Evolutionary conservation across 2,329 filamentous ascomycete species (phyloP), one percentile per base, ranked within the genome.

Genomic region (Cadophora sp.): DNA sequence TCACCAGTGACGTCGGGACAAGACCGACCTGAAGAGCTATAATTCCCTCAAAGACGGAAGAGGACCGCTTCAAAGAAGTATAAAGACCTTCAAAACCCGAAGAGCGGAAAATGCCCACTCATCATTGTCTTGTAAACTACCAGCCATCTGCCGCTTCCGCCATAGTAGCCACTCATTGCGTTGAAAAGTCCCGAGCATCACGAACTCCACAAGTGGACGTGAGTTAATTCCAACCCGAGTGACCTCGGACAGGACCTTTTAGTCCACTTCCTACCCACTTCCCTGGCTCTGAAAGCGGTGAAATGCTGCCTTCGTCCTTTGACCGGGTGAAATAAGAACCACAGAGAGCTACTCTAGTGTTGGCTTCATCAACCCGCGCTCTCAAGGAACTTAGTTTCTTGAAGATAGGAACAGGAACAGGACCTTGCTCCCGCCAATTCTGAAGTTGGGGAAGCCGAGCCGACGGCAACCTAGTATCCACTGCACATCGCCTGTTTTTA

Each of bases 1-100:
- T 22, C 43, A 22, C 6, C n/a, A 48, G n/a, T n/a, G 5, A 22
- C 7, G 19, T 22, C 4, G 43, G 43, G 22, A 48, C n/a, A 22
- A 22, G 43, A 22, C 19, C 43, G 43, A 48, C 6, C 6, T 48
- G n/a, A 48, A 22, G n/a, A 22, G 19, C 43, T 22, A 22, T 48
- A 9, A 48, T 22, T 22, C 19, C n/a, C n/a, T 48, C 19, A 22
- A 12, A 9, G 16, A 14, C 24, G 19, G 40, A 40, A 53, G 6
- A 53, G 4, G 27, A 26, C 29, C 26, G 16, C 19, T n/a, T 27
- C 14, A 4, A 2, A 11, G 16, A 24, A 16, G 8, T 5, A 19
- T 34, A 43, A 62, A 31, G 11, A 62, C 43, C 60, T 29, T 50
- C 40, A 16, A 50, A 62, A 24, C 27, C n/a, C 43, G 51, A 29